Base-by-base conservation (phyloP, 1,284 basidiomycete species). In the Thecaphora frezii region DNA sequence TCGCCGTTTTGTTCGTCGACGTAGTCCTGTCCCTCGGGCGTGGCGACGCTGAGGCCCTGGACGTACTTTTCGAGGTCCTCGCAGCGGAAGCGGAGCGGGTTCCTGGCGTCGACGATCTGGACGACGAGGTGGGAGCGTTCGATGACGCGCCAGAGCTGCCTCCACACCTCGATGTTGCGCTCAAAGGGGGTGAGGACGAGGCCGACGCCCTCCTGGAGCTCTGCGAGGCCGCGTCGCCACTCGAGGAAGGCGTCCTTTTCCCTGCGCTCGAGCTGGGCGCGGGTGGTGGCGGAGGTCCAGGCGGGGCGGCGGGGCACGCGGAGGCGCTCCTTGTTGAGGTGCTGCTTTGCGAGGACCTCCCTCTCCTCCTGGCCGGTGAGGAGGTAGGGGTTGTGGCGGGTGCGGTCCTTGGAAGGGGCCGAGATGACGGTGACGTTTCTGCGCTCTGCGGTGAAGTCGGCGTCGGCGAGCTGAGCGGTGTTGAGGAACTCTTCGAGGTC, bases 401-500 rank as follows among this genome's bases (percentile, higher is more conserved):
- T 41, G 19, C 19, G 33, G 52, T 59, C 21, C 64, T 49, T 22
- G 30, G 24, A 84, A 39, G 82, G 83, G 86, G 72, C 85, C 57
- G 88, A 87, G 51, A 98, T 87, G 54, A 99, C 89, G 73, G 91
- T 91, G 61, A 96, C 86, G 81, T 93, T 97, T 53, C 92, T 85
- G 48, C 91, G 86, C 79, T 97, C 96, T 90, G 77, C 96, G n/a
- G 92, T 93, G 76, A 99, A 99, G 74, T 99, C 91, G 16, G 88
- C 89, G 49, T 90, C 94, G 21, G 96, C 96, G 47, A 99, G 83
- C 65, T 91, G 89, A 3, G 96, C 96, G 19, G 92, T 97, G 77
- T 87, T 94, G 58, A 99, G 82, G 79, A 99, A 98, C 80, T 94
- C 93, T 71, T 97, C 94, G 25, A 99, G 83, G 82, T 97, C 93